Base-by-base conservation (phyloP, 805 yeast genomes). In the Candida gorgasii region DNA sequence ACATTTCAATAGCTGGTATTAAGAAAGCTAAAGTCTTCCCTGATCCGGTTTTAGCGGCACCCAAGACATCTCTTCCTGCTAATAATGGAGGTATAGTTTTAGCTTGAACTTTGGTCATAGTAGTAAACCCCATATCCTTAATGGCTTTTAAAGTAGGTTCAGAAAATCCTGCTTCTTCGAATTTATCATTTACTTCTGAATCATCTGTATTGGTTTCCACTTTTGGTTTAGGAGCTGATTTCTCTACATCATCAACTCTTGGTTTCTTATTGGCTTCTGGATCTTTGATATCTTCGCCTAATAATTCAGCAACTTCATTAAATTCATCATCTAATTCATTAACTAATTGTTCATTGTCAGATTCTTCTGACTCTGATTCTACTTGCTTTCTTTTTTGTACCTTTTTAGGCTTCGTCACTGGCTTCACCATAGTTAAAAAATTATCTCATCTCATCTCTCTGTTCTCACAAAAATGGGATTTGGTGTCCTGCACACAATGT, bases 31-130 rank as follows among this genome's bases (percentile, higher is more conserved):
- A 71, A 0, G 99, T 93, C 71, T 93, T 93, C 62, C 99, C 99
- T 1, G 97, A 89, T 42, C 99, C 99, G 2, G 99, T 93, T 69
- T 90, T 92, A 44, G 99, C 99, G n/a, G 99, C 99, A 52, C 99
- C 99, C 42, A 93, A 75, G 15, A 95, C 98, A 67, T 93, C 99
- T 54, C 92, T 80, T 33, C 99, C 99, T 1, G 98, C 97, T 49
- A 95, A 69, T 48, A 93, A 73, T 8, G 99, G 98, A 5, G 99
- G 98, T 43, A 93, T 93, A 9, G 99, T 89, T 67, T 92, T 82
- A 19, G 95, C 84, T 67, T 93, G 99, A 8, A 93, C 98, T 49
- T 83, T 80, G 1, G 99, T 95, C 97, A 93, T 88, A 40, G 71
- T 84, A 11, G 79, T 74, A 69, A 93, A 93, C 1, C 97, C 97